Evolutionary conservation across 2,329 filamentous ascomycete species (phyloP).

Genomic region (Cladophialophora bantiana): DNA sequence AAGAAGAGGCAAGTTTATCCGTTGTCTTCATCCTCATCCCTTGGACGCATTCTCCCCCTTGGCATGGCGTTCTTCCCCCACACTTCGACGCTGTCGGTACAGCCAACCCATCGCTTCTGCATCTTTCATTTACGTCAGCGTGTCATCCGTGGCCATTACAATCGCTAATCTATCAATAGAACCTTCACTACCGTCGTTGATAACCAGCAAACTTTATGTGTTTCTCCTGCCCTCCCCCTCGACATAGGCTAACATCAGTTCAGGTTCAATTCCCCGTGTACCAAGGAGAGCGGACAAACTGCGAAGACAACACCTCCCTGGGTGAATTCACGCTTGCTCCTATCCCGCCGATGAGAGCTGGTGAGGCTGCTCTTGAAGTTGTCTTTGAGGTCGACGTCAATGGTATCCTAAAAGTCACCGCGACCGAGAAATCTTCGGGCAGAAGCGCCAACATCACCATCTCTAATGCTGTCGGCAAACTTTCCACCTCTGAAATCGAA

Average conservation of each 20-base stretch:
- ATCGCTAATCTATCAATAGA: constrained; percentile 36
- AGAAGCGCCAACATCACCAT: constrained; percentile 99
- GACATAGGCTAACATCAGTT: no score
- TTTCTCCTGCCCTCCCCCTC: no score
- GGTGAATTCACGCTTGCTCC: constrained; percentile 97
- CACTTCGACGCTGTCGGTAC: no score
- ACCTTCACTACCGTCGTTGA: constrained; percentile 89
- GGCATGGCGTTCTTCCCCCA: not conserved
- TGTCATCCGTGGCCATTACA: not conserved
- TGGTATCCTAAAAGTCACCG: constrained; percentile 99
- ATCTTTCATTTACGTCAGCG: not conserved
- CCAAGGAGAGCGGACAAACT: constrained; percentile 98
- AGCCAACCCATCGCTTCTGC: not conserved
- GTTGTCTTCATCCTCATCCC: constrained; percentile 1
- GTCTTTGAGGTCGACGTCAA: constrained; percentile 99
- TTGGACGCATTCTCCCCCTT: constrained; percentile 18
- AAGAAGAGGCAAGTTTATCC: constrained; percentile 67
- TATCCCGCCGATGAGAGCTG: constrained; percentile 84
- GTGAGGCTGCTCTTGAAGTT: constrained; percentile 94
- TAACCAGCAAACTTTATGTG: constrained; percentile 67
- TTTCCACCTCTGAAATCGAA: constrained; percentile 92
- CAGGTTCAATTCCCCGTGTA: constrained; percentile 85
- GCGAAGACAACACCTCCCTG: constrained; percentile 96
- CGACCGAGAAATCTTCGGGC: constrained; percentile 98
- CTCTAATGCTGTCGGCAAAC: constrained; percentile 98